Conservation (phyloP, 495 filamentous ascomycete species). For the Mytilinidion resinicola region DNA sequence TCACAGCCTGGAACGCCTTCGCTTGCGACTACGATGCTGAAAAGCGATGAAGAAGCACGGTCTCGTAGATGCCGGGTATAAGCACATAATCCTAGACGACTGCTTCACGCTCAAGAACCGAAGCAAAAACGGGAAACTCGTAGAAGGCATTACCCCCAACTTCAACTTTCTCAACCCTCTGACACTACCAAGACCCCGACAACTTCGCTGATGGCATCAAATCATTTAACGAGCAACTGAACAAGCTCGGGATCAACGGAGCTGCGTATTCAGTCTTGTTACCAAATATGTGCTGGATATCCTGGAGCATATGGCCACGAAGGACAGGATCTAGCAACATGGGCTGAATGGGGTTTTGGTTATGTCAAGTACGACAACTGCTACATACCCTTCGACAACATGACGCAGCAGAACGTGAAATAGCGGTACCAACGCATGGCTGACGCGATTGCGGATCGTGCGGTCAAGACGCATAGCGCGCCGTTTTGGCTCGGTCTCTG, state of each 20-base stretch:
- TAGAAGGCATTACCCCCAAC: conserved; percentile 1
- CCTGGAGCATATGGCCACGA: no score
- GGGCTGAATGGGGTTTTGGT: conserved; percentile 2
- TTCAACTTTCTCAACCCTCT: no score
- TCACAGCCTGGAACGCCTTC: conserved; percentile 19
- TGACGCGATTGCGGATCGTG: conserved; percentile 14
- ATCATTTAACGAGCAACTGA: conserved; percentile 8
- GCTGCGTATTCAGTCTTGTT: conserved; percentile 12
- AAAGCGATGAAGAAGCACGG: conserved; percentile 14
- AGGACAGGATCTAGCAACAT: no score
- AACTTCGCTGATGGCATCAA: conserved; percentile 22
- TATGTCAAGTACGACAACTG: conserved; percentile 30
- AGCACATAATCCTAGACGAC: conserved; percentile 23
- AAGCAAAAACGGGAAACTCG: conserved; percentile 14
- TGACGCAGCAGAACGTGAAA: conserved; percentile 21
- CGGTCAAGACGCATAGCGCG: background rate
- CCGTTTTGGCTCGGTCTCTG: conserved; percentile 18
- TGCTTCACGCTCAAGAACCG: conserved; percentile 19
- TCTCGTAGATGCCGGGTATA: conserved; percentile 20
- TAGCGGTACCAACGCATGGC: conserved; percentile 18
- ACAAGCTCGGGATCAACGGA: conserved; percentile 12
- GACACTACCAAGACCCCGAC: background rate
- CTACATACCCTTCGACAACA: conserved; percentile 22
- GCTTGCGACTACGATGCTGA: conserved; percentile 20
- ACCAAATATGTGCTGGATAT: no score